Evolutionary conservation across 2,329 filamentous ascomycete species (phyloP).

Genomic region (Pezicula radicicola): DNA sequence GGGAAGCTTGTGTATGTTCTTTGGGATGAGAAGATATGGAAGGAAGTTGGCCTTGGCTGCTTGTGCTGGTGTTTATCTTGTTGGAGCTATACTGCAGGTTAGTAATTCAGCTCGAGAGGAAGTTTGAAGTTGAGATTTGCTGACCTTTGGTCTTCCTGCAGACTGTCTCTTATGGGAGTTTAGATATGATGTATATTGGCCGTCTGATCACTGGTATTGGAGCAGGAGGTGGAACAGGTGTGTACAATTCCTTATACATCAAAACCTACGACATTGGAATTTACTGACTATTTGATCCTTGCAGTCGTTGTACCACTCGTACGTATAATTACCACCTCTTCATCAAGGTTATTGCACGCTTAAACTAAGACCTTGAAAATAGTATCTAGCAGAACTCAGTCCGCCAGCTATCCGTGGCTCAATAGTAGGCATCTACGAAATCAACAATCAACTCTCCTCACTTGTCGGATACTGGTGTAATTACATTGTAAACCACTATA

Average conservation of each 20-base stretch:
- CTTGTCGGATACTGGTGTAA: slow-evolving; percentile 22
- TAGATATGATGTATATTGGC: slow-evolving; percentile 22
- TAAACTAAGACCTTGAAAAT: background rate
- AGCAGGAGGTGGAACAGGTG: slow-evolving; percentile 8
- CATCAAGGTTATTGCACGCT: background rate
- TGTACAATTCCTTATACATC: background rate
- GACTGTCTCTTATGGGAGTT: slow-evolving; percentile 16
- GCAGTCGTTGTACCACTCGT: slow-evolving; percentile 23
- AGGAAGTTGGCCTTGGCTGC: slow-evolving; percentile 11
- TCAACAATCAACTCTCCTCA: slow-evolving; percentile 22
- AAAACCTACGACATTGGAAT: background rate
- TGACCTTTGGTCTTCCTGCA: slow-evolving; percentile 1
- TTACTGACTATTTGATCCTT: background rate
- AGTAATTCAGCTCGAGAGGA: background rate
- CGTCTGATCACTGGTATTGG: slow-evolving; percentile 22
- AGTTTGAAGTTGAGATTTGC: background rate
- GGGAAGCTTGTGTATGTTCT: slow-evolving; percentile 18
- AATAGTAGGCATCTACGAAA: slow-evolving; percentile 24
- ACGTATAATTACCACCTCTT: background rate
- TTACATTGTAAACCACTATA: slow-evolving; percentile 17
- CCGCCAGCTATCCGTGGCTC: slow-evolving; percentile 21
- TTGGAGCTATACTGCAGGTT: slow-evolving; percentile 18
- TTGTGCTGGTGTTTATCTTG: slow-evolving; percentile 8
- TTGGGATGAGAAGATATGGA: slow-evolving; percentile 14
- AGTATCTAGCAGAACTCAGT: slow-evolving; percentile 26